A percentile compares a stretch with the other conserved stretches of the same genome.
Conservation (phyloP, 345 rosid genomes). For the Dovyalis caffra region DNA sequence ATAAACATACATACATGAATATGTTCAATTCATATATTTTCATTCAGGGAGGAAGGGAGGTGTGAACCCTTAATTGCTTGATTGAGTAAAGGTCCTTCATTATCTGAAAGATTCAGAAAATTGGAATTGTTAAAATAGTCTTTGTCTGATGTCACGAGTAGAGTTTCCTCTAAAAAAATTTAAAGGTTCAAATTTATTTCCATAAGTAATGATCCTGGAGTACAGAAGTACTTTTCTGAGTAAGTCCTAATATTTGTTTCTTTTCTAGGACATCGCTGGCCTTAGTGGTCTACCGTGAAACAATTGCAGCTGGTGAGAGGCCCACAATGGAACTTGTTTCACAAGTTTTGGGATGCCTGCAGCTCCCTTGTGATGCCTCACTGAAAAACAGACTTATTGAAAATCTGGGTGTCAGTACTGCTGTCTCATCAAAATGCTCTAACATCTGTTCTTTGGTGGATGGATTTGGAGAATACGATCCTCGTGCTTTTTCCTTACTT, state of each 20-base stretch:
- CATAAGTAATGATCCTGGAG: too few relatives aligned
- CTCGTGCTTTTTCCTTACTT: slow-evolving; percentile 84
- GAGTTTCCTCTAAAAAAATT: too few relatives aligned
- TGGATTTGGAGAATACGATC: slow-evolving; percentile 95
- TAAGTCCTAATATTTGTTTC: slow-evolving; percentile 17
- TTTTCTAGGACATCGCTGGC: slow-evolving; percentile 70
- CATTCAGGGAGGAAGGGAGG: too few relatives aligned
- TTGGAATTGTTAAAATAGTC: too few relatives aligned
- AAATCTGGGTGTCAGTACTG: slow-evolving; percentile 54
- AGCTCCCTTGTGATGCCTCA: slow-evolving; percentile 65
- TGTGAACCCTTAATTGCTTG: neutral
- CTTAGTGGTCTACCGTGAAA: slow-evolving; percentile 69
- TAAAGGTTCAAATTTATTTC: too few relatives aligned
- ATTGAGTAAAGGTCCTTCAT: neutral
- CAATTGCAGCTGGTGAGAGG: slow-evolving; percentile 50
- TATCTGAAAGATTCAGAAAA: neutral
- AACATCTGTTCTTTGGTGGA: slow-evolving; percentile 69
- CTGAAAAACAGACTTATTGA: slow-evolving; percentile 62
- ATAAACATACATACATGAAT: too few relatives aligned
- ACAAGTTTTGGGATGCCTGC: slow-evolving; percentile 83
- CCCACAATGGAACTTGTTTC: slow-evolving; percentile 82
- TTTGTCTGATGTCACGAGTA: too few relatives aligned
- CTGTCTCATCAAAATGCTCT: slow-evolving; percentile 44
- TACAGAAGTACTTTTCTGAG: slow-evolving; percentile 1
- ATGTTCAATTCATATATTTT: neutral